Conservation (phyloP, 257 asterid genomes). For the Striga asiatica region DNA sequence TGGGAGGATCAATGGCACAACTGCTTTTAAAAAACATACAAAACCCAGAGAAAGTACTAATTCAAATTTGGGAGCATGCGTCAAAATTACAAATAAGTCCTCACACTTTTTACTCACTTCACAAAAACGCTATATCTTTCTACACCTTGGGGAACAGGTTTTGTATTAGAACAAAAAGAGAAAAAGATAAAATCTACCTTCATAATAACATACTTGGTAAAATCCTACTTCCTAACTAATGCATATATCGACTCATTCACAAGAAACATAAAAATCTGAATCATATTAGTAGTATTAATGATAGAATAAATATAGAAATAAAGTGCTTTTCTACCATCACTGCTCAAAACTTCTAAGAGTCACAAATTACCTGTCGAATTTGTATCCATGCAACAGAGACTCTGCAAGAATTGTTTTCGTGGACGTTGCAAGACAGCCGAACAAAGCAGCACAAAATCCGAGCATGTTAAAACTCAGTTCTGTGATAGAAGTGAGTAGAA, state of each 20-base stretch:
- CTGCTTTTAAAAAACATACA: no score
- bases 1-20: no score
- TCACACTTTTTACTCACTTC: no score
- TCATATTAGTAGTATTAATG: background rate
- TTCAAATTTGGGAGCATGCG: no score
- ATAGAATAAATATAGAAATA: background rate
- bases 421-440: constrained; percentile 79
- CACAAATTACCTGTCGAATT: constrained; percentile 55
- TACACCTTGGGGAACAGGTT: no score
- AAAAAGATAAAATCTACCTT: no score
- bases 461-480: constrained; percentile 68
- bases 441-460: constrained; percentile 78
- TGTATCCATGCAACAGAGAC: constrained; percentile 68
- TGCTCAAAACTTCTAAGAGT: background rate
- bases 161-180: no score
- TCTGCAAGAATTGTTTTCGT: constrained; percentile 83
- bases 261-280: background rate
- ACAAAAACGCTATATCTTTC: no score
- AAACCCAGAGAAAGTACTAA: no score
- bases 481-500: constrained; percentile 63
- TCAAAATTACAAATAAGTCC: no score
- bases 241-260: background rate
- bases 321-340: background rate
- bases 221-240: no score
- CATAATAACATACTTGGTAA: no score